Evolutionary conservation across 352 stramenopile species (phyloP).

Genomic region (Globisporangium uncinulatum): DNA sequence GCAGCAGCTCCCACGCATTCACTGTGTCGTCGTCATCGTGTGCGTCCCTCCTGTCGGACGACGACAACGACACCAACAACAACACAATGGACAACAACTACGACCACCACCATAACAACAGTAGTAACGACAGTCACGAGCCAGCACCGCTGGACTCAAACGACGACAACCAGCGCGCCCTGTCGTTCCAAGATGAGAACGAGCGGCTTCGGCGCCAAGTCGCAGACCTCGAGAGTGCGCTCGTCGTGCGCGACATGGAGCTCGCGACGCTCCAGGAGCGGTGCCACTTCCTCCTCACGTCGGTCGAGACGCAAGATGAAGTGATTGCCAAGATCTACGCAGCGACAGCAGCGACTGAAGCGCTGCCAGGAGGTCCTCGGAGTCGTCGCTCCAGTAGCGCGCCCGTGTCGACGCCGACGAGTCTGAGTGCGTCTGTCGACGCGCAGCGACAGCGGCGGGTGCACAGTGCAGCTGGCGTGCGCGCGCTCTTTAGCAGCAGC

Average conservation of each 20-base stretch:
- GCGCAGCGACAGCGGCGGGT: constrained; percentile 4
- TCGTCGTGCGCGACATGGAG: constrained; percentile 74
- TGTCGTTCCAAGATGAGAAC: constrained; percentile 32
- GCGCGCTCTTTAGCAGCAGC: constrained; percentile 1
- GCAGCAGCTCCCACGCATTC: constrained; percentile 11
- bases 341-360: constrained; percentile 6
- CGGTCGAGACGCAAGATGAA: constrained; percentile 72
- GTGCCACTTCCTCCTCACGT: constrained; percentile 48
- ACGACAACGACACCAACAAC: constrained; percentile 11
- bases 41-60: too few species aligned
- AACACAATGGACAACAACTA: background rate
- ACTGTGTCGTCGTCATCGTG: constrained; percentile 15
- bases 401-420: background rate
- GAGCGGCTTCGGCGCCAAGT: constrained; percentile 44
- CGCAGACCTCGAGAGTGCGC: constrained; percentile 56
- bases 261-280: constrained; percentile 56
- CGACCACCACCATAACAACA: constrained; percentile 12
- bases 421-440: background rate
- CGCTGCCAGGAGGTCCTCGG: background rate
- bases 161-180: constrained; percentile 16
- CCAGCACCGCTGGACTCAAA: constrained; percentile 24
- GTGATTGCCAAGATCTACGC: constrained; percentile 80
- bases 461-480: background rate
- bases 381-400: background rate
- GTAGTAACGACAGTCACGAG: background rate